Conservation (phyloP, 2,329 filamentous ascomycete species). For the Diaporthe sp. region DNA sequence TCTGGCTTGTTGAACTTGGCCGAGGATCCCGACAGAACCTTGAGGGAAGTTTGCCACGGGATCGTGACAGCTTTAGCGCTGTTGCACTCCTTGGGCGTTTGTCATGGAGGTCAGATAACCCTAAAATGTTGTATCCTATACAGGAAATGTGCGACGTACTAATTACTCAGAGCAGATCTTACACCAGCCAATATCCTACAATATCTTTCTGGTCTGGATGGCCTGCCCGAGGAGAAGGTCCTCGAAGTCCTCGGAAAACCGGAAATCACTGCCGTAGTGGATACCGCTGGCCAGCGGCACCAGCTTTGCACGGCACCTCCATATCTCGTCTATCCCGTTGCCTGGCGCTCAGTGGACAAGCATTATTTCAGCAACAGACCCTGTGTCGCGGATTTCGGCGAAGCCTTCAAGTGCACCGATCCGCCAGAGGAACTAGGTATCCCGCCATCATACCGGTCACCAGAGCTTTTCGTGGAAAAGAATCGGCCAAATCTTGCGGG, state of each 20-base stretch:
- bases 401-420: not conserved
- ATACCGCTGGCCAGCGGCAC: not conserved
- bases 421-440: not conserved
- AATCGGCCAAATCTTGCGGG: not conserved
- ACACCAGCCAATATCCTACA: not conserved
- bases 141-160: not conserved
- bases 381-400: not conserved
- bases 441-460: not conserved
- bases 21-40: not conserved
- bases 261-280: not conserved
- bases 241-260: not conserved
- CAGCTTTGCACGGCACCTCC: not conserved
- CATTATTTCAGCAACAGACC: not conserved
- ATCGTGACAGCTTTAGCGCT: not conserved
- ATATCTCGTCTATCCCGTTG: not conserved
- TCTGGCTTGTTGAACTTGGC: not conserved
- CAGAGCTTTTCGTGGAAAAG: not conserved
- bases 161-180: not conserved
- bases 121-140: not conserved
- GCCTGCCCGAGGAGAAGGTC: not conserved
- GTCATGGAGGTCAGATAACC: not conserved
- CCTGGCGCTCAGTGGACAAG: not conserved
- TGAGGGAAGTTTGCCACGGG: not conserved
- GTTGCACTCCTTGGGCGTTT: not conserved
- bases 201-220: not conserved